These are phyloP conservation scores for Spergularia marina DNA, from an alignment of 148 eudicot genomes.

Conservation along the genomic window DNA sequence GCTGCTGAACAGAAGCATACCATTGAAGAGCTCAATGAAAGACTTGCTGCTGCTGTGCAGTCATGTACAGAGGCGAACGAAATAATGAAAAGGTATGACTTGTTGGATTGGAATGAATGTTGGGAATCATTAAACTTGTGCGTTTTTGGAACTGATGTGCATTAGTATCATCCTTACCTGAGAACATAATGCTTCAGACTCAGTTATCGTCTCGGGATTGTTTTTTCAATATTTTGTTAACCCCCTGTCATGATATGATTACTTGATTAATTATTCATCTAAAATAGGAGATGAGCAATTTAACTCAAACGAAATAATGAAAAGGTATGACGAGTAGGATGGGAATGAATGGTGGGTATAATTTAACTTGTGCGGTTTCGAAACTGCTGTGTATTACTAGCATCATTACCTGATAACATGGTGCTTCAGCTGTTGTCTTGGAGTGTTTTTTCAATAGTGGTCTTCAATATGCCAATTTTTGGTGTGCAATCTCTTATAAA, in stretches of 20 bases:
- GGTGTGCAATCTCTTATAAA: neutral
- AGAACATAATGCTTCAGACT: neutral
- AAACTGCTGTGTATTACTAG: neutral
- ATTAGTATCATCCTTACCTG: neutral
- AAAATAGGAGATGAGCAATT: too few species aligned
- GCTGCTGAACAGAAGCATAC: constrained; percentile 75
- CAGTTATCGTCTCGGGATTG: neutral
- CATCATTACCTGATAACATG: neutral
- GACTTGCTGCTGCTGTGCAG: constrained; percentile 72
- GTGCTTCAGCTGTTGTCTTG: neutral
- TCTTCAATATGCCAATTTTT: neutral
- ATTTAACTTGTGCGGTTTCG: neutral
- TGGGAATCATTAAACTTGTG: neutral
- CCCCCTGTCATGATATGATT: too few species aligned
- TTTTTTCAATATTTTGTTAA: neutral
- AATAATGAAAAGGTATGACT: constrained; percentile 57
- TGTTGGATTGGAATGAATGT: neutral
- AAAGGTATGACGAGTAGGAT: constrained; percentile 36
- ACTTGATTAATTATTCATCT: too few species aligned
- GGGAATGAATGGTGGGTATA: neutral
- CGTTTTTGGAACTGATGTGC: neutral
- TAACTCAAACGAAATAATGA: constrained; percentile 60
- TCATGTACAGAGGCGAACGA: constrained; percentile 81
- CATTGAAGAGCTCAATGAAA: constrained; percentile 73
- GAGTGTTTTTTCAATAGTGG: neutral